These are phyloP conservation scores for Schizopora paradoxa DNA, from an alignment of 1,284 basidiomycete genomes.

Conservation along the genomic window DNA sequence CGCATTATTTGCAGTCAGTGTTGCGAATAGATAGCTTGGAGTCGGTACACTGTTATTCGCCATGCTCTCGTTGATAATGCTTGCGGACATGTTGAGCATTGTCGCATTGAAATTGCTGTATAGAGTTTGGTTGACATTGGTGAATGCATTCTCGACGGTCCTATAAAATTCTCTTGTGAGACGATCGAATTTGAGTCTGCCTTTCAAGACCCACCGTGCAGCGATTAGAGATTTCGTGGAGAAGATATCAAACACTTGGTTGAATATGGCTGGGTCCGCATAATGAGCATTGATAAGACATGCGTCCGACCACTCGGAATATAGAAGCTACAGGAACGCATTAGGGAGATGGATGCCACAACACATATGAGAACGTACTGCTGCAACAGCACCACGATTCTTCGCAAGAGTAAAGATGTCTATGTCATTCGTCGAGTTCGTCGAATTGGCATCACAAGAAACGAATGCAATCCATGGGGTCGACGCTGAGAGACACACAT, in stretches of 20 bases:
- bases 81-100: conserved; percentile 48
- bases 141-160: conserved; percentile 26
- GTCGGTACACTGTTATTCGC: conserved; percentile 34
- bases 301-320: conserved; percentile 62
- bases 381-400: conserved; percentile 73
- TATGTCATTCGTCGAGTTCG: conserved; percentile 45
- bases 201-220: conserved; percentile 32
- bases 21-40: conserved; percentile 62
- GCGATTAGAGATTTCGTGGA: conserved; percentile 47
- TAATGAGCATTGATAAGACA: conserved; percentile 76
- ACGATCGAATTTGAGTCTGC: background rate
- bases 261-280: conserved; percentile 56
- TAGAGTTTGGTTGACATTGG: conserved; percentile 39
- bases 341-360: background rate
- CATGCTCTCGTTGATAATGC: conserved; percentile 47
- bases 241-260: conserved; percentile 78
- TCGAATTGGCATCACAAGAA: conserved; percentile 73
- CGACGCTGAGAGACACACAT: conserved; percentile 37
- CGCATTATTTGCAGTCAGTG: conserved; percentile 62
- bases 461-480: conserved; percentile 90
- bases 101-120: conserved; percentile 55
- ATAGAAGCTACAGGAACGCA: conserved; percentile 53
- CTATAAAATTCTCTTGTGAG: too few species aligned
- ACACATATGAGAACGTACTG: conserved; percentile 39
- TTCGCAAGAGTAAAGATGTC: conserved; percentile 81